phyloP scores from a whole-genome alignment of 768 basidiomycete genomes.

The Russula lepida region DNA sequence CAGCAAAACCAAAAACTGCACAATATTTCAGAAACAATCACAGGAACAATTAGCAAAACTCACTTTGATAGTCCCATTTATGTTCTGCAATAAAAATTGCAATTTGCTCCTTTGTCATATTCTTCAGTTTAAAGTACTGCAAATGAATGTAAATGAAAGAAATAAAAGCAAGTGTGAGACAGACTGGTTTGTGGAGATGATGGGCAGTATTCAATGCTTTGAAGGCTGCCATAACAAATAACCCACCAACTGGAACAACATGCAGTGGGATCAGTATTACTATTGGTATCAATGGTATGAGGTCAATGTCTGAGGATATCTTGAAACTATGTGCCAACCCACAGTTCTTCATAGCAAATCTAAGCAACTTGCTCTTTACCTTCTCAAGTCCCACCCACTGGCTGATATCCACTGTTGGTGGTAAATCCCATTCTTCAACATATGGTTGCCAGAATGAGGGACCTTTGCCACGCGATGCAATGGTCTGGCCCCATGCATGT shows the following conservation, averaged over 20 bases:
- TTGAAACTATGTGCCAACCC: constrained; percentile 12
- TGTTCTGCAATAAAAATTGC: constrained; percentile 81
- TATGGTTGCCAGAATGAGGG: constrained; percentile 79
- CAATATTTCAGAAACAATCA: neutral
- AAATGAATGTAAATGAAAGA: neutral
- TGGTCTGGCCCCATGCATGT: constrained; percentile 75
- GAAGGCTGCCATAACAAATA: constrained; percentile 51
- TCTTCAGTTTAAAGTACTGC: constrained; percentile 80
- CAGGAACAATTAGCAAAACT: constrained; percentile 17
- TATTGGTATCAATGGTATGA: constrained; percentile 27
- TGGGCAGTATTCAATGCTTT: constrained; percentile 61
- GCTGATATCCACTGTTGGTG: constrained; percentile 37
- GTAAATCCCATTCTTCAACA: constrained; percentile 70
- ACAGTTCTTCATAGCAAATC: constrained; percentile 43
- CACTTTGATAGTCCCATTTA: constrained; percentile 81
- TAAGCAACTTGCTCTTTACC: constrained; percentile 33
- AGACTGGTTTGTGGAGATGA: constrained; percentile 58
- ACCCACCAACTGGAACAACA: constrained; percentile 51
- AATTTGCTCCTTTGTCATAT: constrained; percentile 62
- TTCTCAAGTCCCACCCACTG: constrained; percentile 28
- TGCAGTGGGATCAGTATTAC: constrained; percentile 60
- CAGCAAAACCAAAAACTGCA: constrained; percentile 76
- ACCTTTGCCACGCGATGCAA: constrained; percentile 74
- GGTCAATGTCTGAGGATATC: constrained; percentile 17
- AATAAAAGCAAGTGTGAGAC: constrained; percentile 20